Percentiles rank a stretch among this genome's conserved stretches.
These are phyloP conservation scores for Ustilago tritici DNA, from an alignment of 1,284 basidiomycete species.

Conservation along the genomic window DNA sequence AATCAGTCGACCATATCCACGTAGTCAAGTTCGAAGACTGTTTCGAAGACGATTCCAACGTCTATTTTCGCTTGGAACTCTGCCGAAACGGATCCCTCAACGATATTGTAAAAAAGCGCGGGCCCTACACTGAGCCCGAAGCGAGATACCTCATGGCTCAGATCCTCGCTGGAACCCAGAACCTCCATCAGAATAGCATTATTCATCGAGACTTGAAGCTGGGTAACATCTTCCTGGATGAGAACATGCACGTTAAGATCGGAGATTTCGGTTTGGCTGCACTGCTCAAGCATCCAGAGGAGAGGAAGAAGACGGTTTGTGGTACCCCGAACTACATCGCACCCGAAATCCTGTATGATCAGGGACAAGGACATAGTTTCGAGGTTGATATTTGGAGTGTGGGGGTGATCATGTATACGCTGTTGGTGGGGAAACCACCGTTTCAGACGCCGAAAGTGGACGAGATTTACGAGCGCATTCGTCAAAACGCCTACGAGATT, in stretches of 20 bases:
- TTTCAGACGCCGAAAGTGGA: constrained; percentile 95
- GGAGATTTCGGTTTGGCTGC: constrained; percentile 98
- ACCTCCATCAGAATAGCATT: constrained; percentile 91
- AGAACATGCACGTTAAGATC: constrained; percentile 93
- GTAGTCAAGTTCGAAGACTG: constrained; percentile 92
- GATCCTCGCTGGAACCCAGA: constrained; percentile 92
- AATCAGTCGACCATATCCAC: constrained; percentile 89
- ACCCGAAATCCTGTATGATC: constrained; percentile 95
- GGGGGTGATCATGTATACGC: constrained; percentile 92
- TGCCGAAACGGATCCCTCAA: constrained; percentile 85
- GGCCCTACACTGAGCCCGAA: constrained; percentile 91
- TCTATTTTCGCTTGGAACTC: constrained; percentile 96
- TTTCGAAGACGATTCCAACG: constrained; percentile 94
- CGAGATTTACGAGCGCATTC: constrained; percentile 79
- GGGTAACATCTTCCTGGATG: constrained; percentile 93
- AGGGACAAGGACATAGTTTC: constrained; percentile 94
- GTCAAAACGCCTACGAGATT: constrained; percentile 93
- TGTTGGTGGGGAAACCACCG: constrained; percentile 91
- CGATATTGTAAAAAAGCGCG: constrained; percentile 89
- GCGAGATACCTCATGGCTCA: constrained; percentile 92
- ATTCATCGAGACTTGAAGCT: constrained; percentile 79
- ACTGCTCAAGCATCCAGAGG: constrained; percentile 93
- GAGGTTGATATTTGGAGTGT: constrained; percentile 99
- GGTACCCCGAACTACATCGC: constrained; percentile 99
- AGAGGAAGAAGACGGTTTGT: constrained; percentile 97